These are phyloP conservation scores for Xerocomus brunneocitrinus DNA, from an alignment of 768 basidiomycete genomes.

Conservation along the genomic window DNA sequence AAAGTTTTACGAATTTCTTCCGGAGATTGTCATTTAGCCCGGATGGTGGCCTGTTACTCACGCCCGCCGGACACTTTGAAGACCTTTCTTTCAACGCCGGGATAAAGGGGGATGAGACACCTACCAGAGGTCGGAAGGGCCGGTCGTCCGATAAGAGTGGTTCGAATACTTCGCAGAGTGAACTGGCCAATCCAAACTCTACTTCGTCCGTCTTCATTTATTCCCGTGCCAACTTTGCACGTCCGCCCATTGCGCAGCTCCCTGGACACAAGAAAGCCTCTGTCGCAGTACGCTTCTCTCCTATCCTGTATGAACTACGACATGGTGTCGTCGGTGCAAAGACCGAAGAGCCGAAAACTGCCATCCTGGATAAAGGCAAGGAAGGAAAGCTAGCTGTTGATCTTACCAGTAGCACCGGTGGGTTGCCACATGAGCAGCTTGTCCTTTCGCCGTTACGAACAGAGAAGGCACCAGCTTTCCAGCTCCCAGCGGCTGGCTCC, in stretches of 20 bases:
- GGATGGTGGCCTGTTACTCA: slow-evolving; percentile 88
- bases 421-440: slow-evolving; percentile 7
- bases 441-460: slow-evolving; percentile 7
- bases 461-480: slow-evolving; percentile 17
- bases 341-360: slow-evolving; percentile 44
- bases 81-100: slow-evolving; percentile 62
- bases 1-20: slow-evolving; percentile 95
- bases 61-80: slow-evolving; percentile 96
- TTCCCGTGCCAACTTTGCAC: slow-evolving; percentile 88
- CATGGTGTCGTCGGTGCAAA: slow-evolving; percentile 42
- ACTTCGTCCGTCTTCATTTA: slow-evolving; percentile 86
- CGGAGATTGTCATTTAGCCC: slow-evolving; percentile 90
- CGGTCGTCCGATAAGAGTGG: slow-evolving; percentile 38
- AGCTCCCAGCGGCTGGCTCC: slow-evolving; percentile 3
- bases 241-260: slow-evolving; percentile 89
- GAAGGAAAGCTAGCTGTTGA: slow-evolving; percentile 63
- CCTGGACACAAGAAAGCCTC: slow-evolving; percentile 96
- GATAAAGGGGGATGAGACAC: slow-evolving; percentile 36
- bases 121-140: slow-evolving; percentile 55
- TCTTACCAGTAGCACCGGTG: slow-evolving; percentile 38
- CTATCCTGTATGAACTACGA: slow-evolving; percentile 88
- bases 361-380: slow-evolving; percentile 61
- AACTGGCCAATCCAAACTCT: slow-evolving; percentile 34
- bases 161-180: slow-evolving; percentile 26
- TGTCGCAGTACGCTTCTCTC: slow-evolving; percentile 91